Evolutionary conservation across 1,139 yeast species (phyloP).

Genomic region (Lipomyces yarrowii): DNA sequence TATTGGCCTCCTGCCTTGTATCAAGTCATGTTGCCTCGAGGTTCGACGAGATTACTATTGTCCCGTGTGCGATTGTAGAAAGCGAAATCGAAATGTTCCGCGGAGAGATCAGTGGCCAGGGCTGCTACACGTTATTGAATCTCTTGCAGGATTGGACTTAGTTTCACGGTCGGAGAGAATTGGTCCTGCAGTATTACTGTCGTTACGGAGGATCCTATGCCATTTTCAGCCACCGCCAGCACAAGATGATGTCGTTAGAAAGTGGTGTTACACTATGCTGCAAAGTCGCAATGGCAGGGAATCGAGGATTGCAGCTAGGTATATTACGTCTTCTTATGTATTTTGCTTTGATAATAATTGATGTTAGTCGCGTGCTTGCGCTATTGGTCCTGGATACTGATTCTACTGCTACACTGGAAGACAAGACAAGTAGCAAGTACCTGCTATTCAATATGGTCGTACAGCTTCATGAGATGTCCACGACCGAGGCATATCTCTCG

Average conservation of each 20-base stretch:
- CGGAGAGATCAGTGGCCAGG: conserved; percentile 10
- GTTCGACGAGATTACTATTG: conserved; percentile 1
- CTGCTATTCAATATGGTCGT: conserved; percentile 25
- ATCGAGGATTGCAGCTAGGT: conserved; percentile 20
- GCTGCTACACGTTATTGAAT: conserved; percentile 4
- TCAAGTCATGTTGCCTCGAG: background rate
- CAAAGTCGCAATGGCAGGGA: conserved; percentile 8
- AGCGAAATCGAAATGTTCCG: too few species aligned
- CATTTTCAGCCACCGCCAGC: conserved; percentile 33
- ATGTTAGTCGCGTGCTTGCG: conserved; percentile 31
- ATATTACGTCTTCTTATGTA: background rate
- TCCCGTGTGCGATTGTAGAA: conserved; percentile 3
- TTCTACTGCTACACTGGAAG: background rate
- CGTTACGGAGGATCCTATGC: conserved; percentile 23
- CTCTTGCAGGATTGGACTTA: background rate
- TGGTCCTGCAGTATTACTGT: conserved; percentile 8
- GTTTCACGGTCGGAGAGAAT: conserved; percentile 4
- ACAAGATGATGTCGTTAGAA: conserved; percentile 33
- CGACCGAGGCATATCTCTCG: conserved; percentile 47
- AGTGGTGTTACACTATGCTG: conserved; percentile 37
- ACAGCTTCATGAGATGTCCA: conserved; percentile 3
- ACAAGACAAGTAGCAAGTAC: conserved; percentile 8
- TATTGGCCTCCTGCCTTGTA: conserved; percentile 5
- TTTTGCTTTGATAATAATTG: conserved; percentile 35
- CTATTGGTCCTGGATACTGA: conserved; percentile 8